Evolutionary conservation across 495 filamentous ascomycete genomes (phyloP), one percentile per base, ranked within the genome.

Genomic region (Antarctomyces pellizariae): DNA sequence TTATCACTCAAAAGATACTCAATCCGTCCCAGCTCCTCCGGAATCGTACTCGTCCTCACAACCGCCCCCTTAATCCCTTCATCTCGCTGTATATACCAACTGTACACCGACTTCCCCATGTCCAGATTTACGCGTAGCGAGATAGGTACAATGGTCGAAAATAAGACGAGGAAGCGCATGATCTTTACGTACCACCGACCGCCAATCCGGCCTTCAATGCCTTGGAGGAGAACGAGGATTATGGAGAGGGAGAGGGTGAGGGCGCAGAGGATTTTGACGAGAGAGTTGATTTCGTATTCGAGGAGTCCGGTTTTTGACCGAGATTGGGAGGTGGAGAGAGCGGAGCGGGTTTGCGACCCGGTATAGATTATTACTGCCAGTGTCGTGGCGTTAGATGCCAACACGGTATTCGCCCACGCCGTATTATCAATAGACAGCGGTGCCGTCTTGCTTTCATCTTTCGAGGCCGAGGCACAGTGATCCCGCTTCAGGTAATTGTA

Each of bases 1-100:
- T 99, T 99, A 47, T 99, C 86, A 32, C 76, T 92, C 8, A 99
- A 60, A 7, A 99, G 59, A 41, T 95, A 99, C 49, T 99, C 86
- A 22, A 99, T 84, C 21, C 86, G 62, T 9, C 86, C 86, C 8
- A 99, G 54, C 43, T 99, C 86, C 46, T 99, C 86, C 0, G 86
- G 86, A 22, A 99, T 99, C 2, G 86, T 99, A 39, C 78, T 90
- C 4, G 86, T 99, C 29, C 86, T 63, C 7, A 99, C 86, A 1
- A 99, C 76, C 2, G 89, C 84, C 3, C 71, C 84, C 1, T 74
- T 67, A 17, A 99, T 95, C 23, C 73, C 83, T 18, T 70, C 56
- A 44, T 99, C 86, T 28, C 69, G 56, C 44, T 99, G 78, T 37
- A 99, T 99, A 41, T 91, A 93, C 47, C 72, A 74, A 6, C 83